Evolutionary conservation across 805 yeast species (phyloP).

Genomic region (Saccharomycopsis fibuligera): DNA sequence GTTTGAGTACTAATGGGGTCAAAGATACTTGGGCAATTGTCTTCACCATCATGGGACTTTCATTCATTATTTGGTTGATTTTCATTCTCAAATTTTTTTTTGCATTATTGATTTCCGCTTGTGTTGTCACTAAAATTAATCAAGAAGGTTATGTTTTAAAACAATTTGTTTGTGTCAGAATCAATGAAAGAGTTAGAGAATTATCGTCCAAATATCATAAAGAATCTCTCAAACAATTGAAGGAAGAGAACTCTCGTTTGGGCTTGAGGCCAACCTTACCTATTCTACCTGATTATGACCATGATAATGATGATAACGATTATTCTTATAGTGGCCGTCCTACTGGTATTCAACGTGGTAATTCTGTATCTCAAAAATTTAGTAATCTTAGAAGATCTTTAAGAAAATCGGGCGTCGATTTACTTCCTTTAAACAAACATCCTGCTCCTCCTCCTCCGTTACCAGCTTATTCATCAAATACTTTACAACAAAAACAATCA

Average conservation of each 20-base stretch:
- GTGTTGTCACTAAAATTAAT: slow-evolving; percentile 42
- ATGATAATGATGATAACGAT: not conserved
- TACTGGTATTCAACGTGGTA: not conserved
- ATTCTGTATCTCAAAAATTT: slow-evolving; percentile 1
- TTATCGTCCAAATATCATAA: slow-evolving; percentile 39
- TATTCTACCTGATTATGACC: slow-evolving; percentile 8
- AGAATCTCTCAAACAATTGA: slow-evolving; percentile 26
- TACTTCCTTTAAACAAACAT: slow-evolving; percentile 16
- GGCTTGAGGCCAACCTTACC: slow-evolving; percentile 27
- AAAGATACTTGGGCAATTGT: slow-evolving; percentile 65
- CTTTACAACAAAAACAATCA: slow-evolving; percentile 6
- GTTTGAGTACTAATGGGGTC: slow-evolving; percentile 45
- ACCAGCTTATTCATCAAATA: not conserved
- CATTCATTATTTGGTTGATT: slow-evolving; percentile 67
- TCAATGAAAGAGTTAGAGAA: slow-evolving; percentile 49
- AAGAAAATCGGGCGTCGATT: slow-evolving; percentile 16
- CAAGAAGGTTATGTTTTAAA: slow-evolving; percentile 39
- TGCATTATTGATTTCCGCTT: slow-evolving; percentile 48
- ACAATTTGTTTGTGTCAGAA: slow-evolving; percentile 54
- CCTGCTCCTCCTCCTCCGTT: slow-evolving; percentile 13
- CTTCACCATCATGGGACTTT: slow-evolving; percentile 66
- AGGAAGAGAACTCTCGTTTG: slow-evolving; percentile 24
- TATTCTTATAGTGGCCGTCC: not conserved
- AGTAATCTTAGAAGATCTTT: slow-evolving; percentile 14
- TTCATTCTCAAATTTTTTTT: slow-evolving; percentile 51